These are phyloP conservation scores for Galerina marginata DNA, from an alignment of 768 basidiomycete genomes.

Conservation along the genomic window DNA sequence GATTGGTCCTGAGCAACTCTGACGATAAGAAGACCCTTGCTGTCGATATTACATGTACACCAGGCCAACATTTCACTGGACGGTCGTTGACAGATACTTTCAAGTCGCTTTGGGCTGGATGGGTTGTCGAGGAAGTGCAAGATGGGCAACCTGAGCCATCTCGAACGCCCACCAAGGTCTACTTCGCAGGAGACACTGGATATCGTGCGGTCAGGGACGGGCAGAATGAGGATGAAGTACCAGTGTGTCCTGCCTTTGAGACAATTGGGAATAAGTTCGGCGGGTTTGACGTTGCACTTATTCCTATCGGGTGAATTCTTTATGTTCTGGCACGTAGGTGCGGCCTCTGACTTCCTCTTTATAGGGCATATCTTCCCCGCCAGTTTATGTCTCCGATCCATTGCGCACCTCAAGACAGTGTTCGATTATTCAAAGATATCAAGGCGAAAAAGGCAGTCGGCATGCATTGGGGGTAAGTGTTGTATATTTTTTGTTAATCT, in stretches of 20 bases:
- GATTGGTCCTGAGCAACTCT: conserved; percentile 34
- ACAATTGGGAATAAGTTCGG: conserved; percentile 70
- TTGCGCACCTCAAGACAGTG: conserved; percentile 70
- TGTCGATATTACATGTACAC: conserved; percentile 62
- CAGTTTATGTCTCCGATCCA: conserved; percentile 64
- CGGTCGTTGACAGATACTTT: conserved; percentile 55
- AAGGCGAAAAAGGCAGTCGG: conserved; percentile 63
- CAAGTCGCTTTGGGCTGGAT: conserved; percentile 68
- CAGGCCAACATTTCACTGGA: conserved; percentile 68
- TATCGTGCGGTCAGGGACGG: conserved; percentile 53
- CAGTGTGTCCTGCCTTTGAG: conserved; percentile 74
- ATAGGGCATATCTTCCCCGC: conserved; percentile 66
- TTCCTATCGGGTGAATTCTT: conserved; percentile 63
- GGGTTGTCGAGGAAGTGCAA: conserved; percentile 61
- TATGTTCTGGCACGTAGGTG: conserved; percentile 7
- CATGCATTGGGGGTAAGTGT: conserved; percentile 72
- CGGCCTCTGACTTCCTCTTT: neutral
- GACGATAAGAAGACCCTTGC: conserved; percentile 17
- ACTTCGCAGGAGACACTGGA: conserved; percentile 76
- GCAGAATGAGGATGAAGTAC: conserved; percentile 55
- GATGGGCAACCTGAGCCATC: conserved; percentile 18
- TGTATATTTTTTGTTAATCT: neutral
- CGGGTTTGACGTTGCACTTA: conserved; percentile 69
- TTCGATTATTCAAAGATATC: conserved; percentile 68
- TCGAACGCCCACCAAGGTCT: conserved; percentile 43